Evolutionary conservation across 192 early-diverging fungal genomes (phyloP), one percentile per base, ranked within the genome.

Genomic region (Linnemannia elongata): DNA sequence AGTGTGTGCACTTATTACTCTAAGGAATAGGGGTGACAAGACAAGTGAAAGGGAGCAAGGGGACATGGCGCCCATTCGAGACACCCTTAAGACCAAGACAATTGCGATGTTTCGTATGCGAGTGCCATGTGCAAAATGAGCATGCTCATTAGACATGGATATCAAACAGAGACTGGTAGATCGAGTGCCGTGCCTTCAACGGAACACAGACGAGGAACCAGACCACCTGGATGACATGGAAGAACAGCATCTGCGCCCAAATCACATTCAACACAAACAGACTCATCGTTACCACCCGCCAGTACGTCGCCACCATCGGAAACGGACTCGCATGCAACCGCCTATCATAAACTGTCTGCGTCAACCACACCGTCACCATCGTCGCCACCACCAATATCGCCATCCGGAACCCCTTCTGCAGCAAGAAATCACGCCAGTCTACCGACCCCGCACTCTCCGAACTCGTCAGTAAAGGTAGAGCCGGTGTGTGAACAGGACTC

Each of bases 101-200:
- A 52, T 18, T 52, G 49, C 1, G 17, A 18, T 52, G 49, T 52
- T 18, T 52, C 49, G 49, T 3, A 45, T 45, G 44, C 18, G 6
- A 39, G 38, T 39, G 38, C 38, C 38, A 39, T 39, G 38, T 39
- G 38, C 38, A 39, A 39, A 39, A 39, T 39, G 38, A 39, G 15
- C 49, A 52, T 20, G 15, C 18, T 52, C 20, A 18, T 22, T 52
- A 22, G 49, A 52, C 60, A 66, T 66, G 60, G 49, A 84, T 75
- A 22, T 84, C 82, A 68, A 84, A 84, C 1, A 84, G 66, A 15
- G 72, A 42, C 30, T 84, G 82, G 39, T 84, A 84, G 57, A 75
- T 77, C 0, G 77, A 79, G 3, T 68, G 20, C 35, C 70, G 78
- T 0, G 77, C 52, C 2, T 66, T 45, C 12, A 84, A 52, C 1